These are phyloP conservation scores for Planoprotostelium fungivorum DNA, from an alignment of 78 protist genomes.

Conservation along the genomic window DNA sequence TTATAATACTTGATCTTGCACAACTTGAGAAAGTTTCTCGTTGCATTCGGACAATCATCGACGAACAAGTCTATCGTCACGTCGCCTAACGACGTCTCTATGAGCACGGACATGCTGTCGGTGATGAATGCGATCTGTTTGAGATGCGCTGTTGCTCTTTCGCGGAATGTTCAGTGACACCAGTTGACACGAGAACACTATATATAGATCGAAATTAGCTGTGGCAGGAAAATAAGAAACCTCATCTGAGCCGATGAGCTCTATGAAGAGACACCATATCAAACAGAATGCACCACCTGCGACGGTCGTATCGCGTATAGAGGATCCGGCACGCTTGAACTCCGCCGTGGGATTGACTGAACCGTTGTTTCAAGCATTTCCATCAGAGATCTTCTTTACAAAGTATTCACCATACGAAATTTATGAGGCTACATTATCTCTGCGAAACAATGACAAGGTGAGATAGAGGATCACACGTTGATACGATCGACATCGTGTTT, in stretches of 20 bases:
- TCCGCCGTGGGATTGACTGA: background rate
- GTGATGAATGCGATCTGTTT: too few species aligned
- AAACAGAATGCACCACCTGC: background rate
- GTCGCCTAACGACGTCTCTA: constrained; percentile 94
- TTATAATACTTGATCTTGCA: constrained; percentile 96
- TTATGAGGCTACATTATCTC: background rate
- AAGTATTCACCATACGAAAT: background rate
- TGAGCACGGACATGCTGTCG: constrained; percentile 84
- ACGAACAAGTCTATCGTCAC: constrained; percentile 86
- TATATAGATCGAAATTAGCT: too few species aligned
- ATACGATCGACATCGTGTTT: background rate
- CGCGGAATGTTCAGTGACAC: too few species aligned
- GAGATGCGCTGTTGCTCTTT: too few species aligned
- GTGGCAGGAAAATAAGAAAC: too few species aligned
- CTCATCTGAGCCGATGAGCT: too few species aligned
- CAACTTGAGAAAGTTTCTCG: constrained; percentile 91
- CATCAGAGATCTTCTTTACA: background rate
- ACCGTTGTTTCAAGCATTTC: background rate
- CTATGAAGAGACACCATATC: background rate
- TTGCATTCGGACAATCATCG: constrained; percentile 80
- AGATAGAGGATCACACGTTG: background rate
- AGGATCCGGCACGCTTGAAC: background rate
- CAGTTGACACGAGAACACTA: too few species aligned
- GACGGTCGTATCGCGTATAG: background rate
- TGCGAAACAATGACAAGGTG: background rate